Conservation (phyloP, 371 early-diverging fungal species). For the Rhizopus delemar region DNA sequence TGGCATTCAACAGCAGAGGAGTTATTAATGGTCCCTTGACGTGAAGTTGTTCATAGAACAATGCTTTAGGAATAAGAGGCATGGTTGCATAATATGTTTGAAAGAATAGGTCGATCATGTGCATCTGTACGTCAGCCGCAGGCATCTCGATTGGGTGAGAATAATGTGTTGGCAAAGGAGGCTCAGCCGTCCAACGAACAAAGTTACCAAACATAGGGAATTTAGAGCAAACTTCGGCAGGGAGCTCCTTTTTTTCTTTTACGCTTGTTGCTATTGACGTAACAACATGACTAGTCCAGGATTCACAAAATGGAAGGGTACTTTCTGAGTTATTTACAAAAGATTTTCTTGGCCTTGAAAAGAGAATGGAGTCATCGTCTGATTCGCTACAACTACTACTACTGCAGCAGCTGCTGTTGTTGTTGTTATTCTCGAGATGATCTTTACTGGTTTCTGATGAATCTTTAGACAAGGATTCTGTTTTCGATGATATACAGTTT, state of each 20-base stretch:
- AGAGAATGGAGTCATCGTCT: constrained; percentile 24
- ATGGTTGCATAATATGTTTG: constrained; percentile 20
- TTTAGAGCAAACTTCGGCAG: neutral
- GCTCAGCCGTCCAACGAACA: constrained; percentile 29
- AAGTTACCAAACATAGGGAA: constrained; percentile 17
- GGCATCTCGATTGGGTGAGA: constrained; percentile 40
- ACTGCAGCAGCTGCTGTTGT: too few species aligned
- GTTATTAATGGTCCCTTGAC: constrained; percentile 26
- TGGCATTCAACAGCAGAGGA: constrained; percentile 27
- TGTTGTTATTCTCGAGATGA: neutral
- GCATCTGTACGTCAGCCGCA: constrained; percentile 30
- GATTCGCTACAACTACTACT: constrained; percentile 7
- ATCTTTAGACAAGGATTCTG: constrained; percentile 2
- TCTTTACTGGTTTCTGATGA: constrained; percentile 2
- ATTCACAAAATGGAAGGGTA: neutral
- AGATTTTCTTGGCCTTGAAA: constrained; percentile 9
- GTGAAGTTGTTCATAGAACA: constrained; percentile 25
- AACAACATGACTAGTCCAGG: neutral
- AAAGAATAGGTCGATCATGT: constrained; percentile 36
- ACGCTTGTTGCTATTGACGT: neutral
- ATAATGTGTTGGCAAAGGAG: constrained; percentile 32
- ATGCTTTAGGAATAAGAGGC: constrained; percentile 15
- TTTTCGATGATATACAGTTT: constrained; percentile 22
- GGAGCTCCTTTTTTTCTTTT: neutral
- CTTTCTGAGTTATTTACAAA: neutral